These are phyloP conservation scores for Candida ascalaphidarum DNA, from an alignment of 805 yeast genomes.

Conservation along the genomic window DNA sequence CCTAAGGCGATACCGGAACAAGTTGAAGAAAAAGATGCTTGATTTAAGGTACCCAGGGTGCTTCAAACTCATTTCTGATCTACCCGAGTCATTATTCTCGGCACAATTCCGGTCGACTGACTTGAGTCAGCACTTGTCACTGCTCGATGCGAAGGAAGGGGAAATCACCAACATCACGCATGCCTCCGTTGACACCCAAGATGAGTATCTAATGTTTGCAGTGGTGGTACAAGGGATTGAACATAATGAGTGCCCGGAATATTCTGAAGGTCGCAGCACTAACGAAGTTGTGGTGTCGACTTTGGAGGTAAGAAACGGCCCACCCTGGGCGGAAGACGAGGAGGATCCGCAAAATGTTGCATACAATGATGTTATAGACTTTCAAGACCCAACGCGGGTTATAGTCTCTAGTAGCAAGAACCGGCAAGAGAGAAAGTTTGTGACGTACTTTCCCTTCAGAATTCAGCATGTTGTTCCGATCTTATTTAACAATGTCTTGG, in stretches of 20 bases:
- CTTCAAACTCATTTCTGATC: conserved; percentile 24
- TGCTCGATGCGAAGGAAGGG: conserved; percentile 14
- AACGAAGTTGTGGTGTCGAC: conserved; percentile 10
- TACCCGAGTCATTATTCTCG: conserved; percentile 29
- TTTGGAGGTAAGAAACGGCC: conserved; percentile 35
- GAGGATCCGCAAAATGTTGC: conserved; percentile 27
- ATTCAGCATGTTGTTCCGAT: conserved; percentile 40
- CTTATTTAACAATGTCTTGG: conserved; percentile 19
- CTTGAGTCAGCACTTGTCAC: no score
- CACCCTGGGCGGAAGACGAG: conserved; percentile 29
- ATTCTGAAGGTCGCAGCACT: conserved; percentile 1
- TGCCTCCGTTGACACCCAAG: conserved; percentile 18
- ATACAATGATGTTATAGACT: conserved; percentile 32
- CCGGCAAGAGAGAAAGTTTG: conserved; percentile 19
- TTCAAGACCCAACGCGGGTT: conserved; percentile 37
- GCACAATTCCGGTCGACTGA: background rate
- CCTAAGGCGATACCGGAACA: conserved; percentile 23
- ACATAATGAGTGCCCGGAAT: conserved; percentile 8
- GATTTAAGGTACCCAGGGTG: conserved; percentile 27
- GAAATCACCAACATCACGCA: conserved; percentile 14
- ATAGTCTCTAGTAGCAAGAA: conserved; percentile 32
- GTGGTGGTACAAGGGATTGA: conserved; percentile 26
- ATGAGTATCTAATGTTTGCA: conserved; percentile 29
- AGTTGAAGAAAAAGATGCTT: conserved; percentile 18
- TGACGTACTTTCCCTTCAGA: conserved; percentile 37